Conservation (phyloP, 2,329 filamentous ascomycete species). For the Nemania diffusa region DNA sequence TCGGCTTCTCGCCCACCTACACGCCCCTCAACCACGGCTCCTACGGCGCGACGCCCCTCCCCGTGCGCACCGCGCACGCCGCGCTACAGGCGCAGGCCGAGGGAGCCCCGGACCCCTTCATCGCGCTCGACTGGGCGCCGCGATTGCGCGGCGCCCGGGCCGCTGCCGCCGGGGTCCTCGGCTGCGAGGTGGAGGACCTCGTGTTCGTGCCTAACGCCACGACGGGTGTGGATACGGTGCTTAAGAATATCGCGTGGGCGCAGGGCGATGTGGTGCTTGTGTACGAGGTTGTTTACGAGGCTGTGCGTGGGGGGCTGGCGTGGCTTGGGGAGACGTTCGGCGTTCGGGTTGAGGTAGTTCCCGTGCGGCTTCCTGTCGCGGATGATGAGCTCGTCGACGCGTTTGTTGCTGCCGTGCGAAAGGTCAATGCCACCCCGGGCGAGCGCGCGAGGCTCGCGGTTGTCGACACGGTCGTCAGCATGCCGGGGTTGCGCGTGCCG, state of each 20-base stretch:
- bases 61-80: slow-evolving; percentile 40
- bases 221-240: slow-evolving; percentile 69
- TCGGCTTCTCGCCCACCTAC: slow-evolving; percentile 46
- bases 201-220: slow-evolving; percentile 75
- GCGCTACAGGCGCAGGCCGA: slow-evolving; percentile 43
- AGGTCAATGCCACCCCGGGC: slow-evolving; percentile 37
- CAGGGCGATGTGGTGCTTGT: slow-evolving; percentile 69
- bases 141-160: slow-evolving; percentile 39
- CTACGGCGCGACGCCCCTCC: slow-evolving; percentile 43
- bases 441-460: slow-evolving; percentile 66
- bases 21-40: slow-evolving; percentile 49
- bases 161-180: slow-evolving; percentile 35
- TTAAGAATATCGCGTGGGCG: slow-evolving; percentile 67
- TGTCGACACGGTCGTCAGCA: slow-evolving; percentile 72
- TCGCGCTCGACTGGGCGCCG: slow-evolving; percentile 41
- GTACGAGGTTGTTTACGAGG: slow-evolving; percentile 71
- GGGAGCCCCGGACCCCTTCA: slow-evolving; percentile 46
- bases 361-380: slow-evolving; percentile 62
- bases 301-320: slow-evolving; percentile 66
- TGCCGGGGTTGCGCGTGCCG: slow-evolving; percentile 72
- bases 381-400: slow-evolving; percentile 64
- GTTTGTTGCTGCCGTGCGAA: slow-evolving; percentile 61
- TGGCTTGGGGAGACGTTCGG: slow-evolving; percentile 67
- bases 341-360: slow-evolving; percentile 55
- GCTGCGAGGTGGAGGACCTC: slow-evolving; percentile 40